Base-by-base conservation (phyloP, 305 asterid genomes). In the Fraxinus paxiana region DNA sequence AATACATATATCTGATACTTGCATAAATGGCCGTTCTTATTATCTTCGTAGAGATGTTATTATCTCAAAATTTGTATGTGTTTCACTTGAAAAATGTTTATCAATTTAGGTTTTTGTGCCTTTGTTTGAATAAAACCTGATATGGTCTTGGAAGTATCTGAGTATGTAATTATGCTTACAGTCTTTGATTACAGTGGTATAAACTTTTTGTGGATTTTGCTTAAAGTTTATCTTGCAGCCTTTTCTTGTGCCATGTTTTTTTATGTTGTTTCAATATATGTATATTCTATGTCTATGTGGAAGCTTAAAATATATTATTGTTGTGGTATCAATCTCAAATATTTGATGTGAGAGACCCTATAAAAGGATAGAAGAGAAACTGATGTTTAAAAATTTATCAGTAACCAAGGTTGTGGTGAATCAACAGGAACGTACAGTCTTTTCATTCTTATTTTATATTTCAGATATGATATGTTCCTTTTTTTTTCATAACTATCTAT, bases 121-220 rank as follows among this genome's bases (percentile, higher is more conserved):
- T 65, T 65, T 63, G 73, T 24, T 24, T 26, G 73, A 30, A 38
- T 73, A 43, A 85, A 80, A 80, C 82, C 63, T 71, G 76, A 22
- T 65, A 35, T 35, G 61, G 17, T 67, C 73, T 67, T 28, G 38
- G 37, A 67, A 67, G 73, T 28, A 28, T 30, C 10, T 4, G 17
- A 7, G 73, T 67, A 1, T 12, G 38, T 28, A 67, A 26, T 26
- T 67, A 93, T 92, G 98, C 88, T 94, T 86, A 75, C 91, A 84
- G 86, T 95, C 84, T 77, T 92, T 65, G 90, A 89, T 85, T 92
- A 90, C 92, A 85, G 87, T 84, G 97, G 92, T 95, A 90, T 75
- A 87, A n/a, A 13, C 38, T 85, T 84, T 73, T 86, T 76, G 7
- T 86, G 81, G 84, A 73, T 79, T 85, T 54, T 83, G 77, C 35